phyloP scores from a whole-genome alignment of 805 yeast genomes.

The Zygoascus bituminiphila region DNA sequence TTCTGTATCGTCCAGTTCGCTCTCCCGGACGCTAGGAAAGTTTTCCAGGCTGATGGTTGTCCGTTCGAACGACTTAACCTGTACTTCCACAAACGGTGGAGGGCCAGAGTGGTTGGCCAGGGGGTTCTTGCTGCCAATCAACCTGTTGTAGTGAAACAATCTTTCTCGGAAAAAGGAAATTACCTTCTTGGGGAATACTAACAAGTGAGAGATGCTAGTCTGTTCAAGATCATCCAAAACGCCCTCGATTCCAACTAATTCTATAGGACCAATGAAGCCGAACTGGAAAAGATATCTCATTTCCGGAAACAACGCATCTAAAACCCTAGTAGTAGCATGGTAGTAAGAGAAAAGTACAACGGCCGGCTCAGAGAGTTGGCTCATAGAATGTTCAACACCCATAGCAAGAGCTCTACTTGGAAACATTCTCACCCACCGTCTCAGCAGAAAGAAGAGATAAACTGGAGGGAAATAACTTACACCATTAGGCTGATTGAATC shows the following conservation, averaged over 20 bases:
- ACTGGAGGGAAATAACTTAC: conserved; percentile 17
- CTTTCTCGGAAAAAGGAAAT: conserved; percentile 27
- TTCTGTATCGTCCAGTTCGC: background rate
- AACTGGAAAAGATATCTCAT: conserved; percentile 29
- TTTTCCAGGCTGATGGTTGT: conserved; percentile 13
- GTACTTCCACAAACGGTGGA: conserved; percentile 22
- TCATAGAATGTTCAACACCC: background rate
- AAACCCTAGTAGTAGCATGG: conserved; percentile 28
- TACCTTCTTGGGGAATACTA: conserved; percentile 26
- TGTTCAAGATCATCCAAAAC: conserved; percentile 3
- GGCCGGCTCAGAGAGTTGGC: background rate
- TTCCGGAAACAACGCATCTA: conserved; percentile 33
- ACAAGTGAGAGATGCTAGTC: conserved; percentile 4
- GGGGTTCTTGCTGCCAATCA: conserved; percentile 12
- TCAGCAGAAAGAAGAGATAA: conserved; percentile 17
- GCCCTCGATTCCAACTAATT: conserved; percentile 23
- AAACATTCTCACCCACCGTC: conserved; percentile 23
- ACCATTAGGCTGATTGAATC: conserved; percentile 10
- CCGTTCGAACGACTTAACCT: conserved; percentile 22
- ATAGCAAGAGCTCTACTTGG: conserved; percentile 19
- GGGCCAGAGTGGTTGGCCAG: conserved; percentile 7
- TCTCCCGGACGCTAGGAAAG: conserved; percentile 8
- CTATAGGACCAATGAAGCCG: conserved; percentile 32
- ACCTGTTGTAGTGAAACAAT: conserved; percentile 14
- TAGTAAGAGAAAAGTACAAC: conserved; percentile 27